Conservation (phyloP, 208 protist species). For the Acanthamoeba healyi region DNA sequence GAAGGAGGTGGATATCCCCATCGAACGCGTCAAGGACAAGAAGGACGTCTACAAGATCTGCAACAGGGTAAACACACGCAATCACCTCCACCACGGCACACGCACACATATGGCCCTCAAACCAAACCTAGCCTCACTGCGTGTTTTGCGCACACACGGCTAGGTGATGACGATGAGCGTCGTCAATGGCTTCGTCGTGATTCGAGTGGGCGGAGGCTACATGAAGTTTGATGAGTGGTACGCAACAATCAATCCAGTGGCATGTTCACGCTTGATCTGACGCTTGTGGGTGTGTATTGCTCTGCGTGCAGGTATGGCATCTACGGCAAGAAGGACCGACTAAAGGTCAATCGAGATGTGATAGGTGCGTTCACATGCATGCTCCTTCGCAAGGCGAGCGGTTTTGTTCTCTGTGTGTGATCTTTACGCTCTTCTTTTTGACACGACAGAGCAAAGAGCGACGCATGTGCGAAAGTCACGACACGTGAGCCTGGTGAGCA, state of each 20-base stretch:
- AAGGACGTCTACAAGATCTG: neutral
- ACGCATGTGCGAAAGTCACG: neutral
- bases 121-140: too few relatives aligned
- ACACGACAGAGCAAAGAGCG: neutral
- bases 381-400: neutral
- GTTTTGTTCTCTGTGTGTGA: neutral
- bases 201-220: conserved; percentile 24
- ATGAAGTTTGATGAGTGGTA: conserved; percentile 28
- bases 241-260: neutral
- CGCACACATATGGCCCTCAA: too few relatives aligned
- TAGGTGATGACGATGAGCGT: neutral
- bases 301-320: neutral
- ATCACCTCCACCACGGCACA: too few relatives aligned
- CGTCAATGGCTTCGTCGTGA: neutral
- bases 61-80: neutral
- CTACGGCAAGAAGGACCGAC: conserved; percentile 19
- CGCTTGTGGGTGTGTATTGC: neutral
- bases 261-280: neutral
- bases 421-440: too few relatives aligned
- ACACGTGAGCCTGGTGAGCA: neutral
- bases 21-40: neutral
- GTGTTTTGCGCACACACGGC: too few relatives aligned
- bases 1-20: neutral
- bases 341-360: neutral
- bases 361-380: neutral